These are phyloP conservation scores for Sporisorium scitamineum DNA, from an alignment of 1,284 basidiomycete species.

Conservation along the genomic window DNA sequence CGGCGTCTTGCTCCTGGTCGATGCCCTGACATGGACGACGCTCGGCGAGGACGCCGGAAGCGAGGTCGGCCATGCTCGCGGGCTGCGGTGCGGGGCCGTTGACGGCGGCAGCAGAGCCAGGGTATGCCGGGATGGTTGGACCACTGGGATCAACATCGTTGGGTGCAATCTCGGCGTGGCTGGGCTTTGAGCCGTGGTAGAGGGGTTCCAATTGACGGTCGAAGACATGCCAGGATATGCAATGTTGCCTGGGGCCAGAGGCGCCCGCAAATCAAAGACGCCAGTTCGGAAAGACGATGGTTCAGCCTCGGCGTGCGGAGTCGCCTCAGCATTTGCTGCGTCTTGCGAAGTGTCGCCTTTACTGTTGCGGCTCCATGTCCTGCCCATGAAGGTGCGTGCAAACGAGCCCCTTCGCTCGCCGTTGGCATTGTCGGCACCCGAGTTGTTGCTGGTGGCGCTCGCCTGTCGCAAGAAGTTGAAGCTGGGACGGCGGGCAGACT, in stretches of 20 bases:
- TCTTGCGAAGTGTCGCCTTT: slow-evolving; percentile 19
- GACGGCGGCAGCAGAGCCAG: slow-evolving; percentile 18
- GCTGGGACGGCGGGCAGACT: slow-evolving; percentile 24
- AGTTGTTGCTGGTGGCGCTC: slow-evolving; percentile 30
- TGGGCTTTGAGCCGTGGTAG: background rate
- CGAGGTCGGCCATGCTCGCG: slow-evolving; percentile 7
- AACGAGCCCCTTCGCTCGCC: slow-evolving; percentile 32
- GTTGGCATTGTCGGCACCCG: slow-evolving; percentile 17
- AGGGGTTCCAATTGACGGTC: slow-evolving; percentile 38
- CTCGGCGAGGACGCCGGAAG: slow-evolving; percentile 13
- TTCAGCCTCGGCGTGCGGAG: slow-evolving; percentile 9
- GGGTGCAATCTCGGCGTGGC: slow-evolving; percentile 14
- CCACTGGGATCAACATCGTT: slow-evolving; percentile 25
- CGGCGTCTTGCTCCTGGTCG: slow-evolving; percentile 52
- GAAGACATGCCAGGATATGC: slow-evolving; percentile 42
- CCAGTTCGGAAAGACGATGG: slow-evolving; percentile 26
- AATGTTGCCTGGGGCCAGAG: background rate
- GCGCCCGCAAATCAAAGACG: slow-evolving; percentile 25
- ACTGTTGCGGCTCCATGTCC: slow-evolving; percentile 36
- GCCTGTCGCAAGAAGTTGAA: slow-evolving; percentile 42
- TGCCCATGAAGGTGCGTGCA: slow-evolving; percentile 39
- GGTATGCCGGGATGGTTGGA: slow-evolving; percentile 23
- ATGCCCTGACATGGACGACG: slow-evolving; percentile 47
- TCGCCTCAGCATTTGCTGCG: background rate
- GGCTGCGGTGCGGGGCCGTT: slow-evolving; percentile 16